Evolutionary conservation across 768 basidiomycete species (phyloP), one percentile per base, ranked within the genome.

Genomic region (Macrolepiota fuliginosa): DNA sequence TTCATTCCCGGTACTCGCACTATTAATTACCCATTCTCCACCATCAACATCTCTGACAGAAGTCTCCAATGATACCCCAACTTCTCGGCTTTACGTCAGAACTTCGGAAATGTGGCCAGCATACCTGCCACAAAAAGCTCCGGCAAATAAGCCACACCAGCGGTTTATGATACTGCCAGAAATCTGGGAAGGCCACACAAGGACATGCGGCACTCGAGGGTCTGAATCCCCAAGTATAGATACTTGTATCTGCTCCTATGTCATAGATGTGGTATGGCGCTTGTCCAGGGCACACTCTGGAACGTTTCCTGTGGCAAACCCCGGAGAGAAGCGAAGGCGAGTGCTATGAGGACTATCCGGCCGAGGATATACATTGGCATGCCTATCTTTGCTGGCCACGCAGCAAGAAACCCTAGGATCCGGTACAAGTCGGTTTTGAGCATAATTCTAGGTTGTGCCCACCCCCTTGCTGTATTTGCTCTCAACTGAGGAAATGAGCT

Each of bases 301-400:
- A 58, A 58, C 1, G 35, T 37, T 11, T 58, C 46, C 7, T 22
- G 46, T 25, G 57, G 57, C 19, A 49, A 42, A 17, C 46, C 19
- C 35, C 57, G 47, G 11, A 58, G 37, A 1, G 57, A 58, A 4
- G 47, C 36, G 9, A 58, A 49, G 22, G 57, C 57, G 22, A 58
- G 19, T n/a, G 47, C 50, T 9, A 58, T 58, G 12, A 58, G 29
- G 35, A 42, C 47, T 47, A 58, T 49, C 10, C 57, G 32, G 12
- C 46, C 57, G 37, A 58, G 17, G 22, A 58, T 58, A 37, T 58
- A 58, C 47, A 58, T 49, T 17, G 57, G 57, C 57, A 58, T 58
- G 11, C 57, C 57, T 13, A 58, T 50, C n/a, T 13, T 58, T 11
- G 32, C 57, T 6, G 57, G 35, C 5, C 47, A 37, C 2, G 46